Evolutionary conservation across 257 asterid genomes (phyloP), one percentile per base, ranked within the genome.

Genomic region (Lycium ferocissimum): DNA sequence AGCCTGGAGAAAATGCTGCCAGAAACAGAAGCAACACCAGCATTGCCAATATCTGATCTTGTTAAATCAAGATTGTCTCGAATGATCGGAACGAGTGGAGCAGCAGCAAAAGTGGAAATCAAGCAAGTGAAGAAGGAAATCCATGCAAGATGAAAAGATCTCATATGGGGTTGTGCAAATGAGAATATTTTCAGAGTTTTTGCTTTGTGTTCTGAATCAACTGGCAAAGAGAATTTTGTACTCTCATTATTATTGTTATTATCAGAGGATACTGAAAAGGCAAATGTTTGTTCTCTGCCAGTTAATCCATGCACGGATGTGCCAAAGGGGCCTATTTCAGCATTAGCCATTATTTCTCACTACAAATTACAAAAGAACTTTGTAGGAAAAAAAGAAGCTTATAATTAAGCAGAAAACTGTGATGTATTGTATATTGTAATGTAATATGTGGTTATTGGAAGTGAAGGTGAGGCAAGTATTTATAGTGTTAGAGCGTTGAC

Each of bases 1-100:
- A 82, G 85, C 62, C 85, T 63, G 4, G 85, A 82, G 65, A 82
- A 82, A 47, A 82, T 82, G 85, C 85, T 82, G 9, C 85, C 85
- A 17, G 85, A 82, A 67, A 82, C 78, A 33, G 85, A 82, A 49
- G 85, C 79, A 45, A 82, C 85, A 10, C 78, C 76, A 17, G 85
- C 85, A 49, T 82, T 82, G 61, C 85, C 85, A 51, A 82, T 82
- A 13, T 82, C 85, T 66, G 79, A 47, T 82, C 85, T 45, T 45
- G 62, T 82, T n/a, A 82, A 33, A 8, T 82, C 85, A 6, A 82
- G 79, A 33, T 82, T 65, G 12, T 82, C 85, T 15, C 79, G 22
- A 8, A 82, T 82, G 8, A 82, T 22, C 7, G 85, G 85, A 43
- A 82, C 61, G 10, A 82, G 54, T 2, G 79, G 85, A 45, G 85